Evolutionary conservation across 106 monocot genomes (phyloP).

Genomic region (Dioscorea alata): DNA sequence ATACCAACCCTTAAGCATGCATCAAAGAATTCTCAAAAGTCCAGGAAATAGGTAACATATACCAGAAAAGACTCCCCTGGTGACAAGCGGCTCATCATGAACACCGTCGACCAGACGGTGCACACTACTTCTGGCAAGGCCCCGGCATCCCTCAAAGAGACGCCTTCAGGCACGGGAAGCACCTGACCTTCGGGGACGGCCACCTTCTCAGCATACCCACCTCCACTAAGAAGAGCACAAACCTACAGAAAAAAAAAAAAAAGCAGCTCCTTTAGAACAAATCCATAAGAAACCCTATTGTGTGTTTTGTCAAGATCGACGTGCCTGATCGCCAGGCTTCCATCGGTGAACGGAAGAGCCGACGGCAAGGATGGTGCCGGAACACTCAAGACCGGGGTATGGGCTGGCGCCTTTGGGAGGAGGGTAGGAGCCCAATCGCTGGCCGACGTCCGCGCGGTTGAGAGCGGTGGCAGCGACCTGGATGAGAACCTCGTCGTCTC

Average conservation of each 20-base stretch:
- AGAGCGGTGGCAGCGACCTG: conserved; percentile 65
- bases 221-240: conserved; percentile 81
- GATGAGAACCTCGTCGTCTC: conserved; percentile 60
- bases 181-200: conserved; percentile 73
- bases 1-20: no score
- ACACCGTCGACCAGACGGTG: conserved; percentile 97
- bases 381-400: conserved; percentile 84
- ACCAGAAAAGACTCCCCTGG: conserved; percentile 85
- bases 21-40: no score
- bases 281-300: no score
- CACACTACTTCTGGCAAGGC: conserved; percentile 84
- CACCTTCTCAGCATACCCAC: conserved; percentile 97
- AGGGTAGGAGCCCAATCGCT: conserved; percentile 62
- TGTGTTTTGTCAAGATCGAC: no score
- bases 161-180: conserved; percentile 57
- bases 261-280: background rate
- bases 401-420: conserved; percentile 66
- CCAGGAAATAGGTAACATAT: conserved; percentile 1
- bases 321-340: conserved; percentile 78
- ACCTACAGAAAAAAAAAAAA: conserved; percentile 43
- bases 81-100: conserved; percentile 79
- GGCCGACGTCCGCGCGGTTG: conserved; percentile 78
- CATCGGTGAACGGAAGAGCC: conserved; percentile 52
- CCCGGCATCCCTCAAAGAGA: conserved; percentile 69
- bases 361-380: conserved; percentile 72